Base-by-base conservation (phyloP, 139 green algal genomes). In the Tetradesmus lagerheimii region DNA sequence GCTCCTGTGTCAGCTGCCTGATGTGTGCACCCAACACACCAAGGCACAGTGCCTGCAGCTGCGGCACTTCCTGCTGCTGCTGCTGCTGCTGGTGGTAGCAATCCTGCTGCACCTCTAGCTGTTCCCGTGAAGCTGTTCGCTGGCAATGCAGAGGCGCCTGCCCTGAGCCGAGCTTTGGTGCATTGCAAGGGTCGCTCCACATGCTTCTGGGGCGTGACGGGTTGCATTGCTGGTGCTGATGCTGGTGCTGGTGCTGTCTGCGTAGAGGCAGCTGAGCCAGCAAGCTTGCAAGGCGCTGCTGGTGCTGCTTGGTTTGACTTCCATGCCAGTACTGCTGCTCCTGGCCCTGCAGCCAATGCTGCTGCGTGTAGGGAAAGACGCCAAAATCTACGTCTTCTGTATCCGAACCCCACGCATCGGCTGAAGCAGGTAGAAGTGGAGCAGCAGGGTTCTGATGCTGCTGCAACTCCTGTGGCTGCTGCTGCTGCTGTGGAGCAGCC, bases 351-450 rank as follows among this genome's bases (percentile, higher is more conserved):
- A 71, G 38, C 39, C 62, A 23, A 43, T 43, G 79, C 18, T 31
- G 5, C 16, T 82, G 76, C 76, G 8, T 27, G 35, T 23, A n/a
- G 37, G 18, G 37, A 18, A 35, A 14, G 15, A 47, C 11, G 35
- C 3, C 75, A 45, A 1, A 11, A 16, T 37, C 37, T 23, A n/a
- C 18, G 16, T n/a, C 57, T 15, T 71, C 57, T 71, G 57, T n/a
- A 14, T 88, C 83, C 6, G 62, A 35, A 35, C 83, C 83, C 83
- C 83, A 88, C 18, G 83, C 57, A 43, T 88, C 83, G 25, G 76
- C 83, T 38, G 39, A 37, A 31, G 27, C 39, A 29, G 41, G 25
- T 8, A 37, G 75, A n/a, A 41, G n/a, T n/a, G 57, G 20, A 71
- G 20, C 12, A 71, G 23, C 47, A 62, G 12, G 47, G 47, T 62